Evolutionary conservation across 768 basidiomycete species (phyloP), one percentile per base, ranked within the genome.

Genomic region (Suillus paluster): DNA sequence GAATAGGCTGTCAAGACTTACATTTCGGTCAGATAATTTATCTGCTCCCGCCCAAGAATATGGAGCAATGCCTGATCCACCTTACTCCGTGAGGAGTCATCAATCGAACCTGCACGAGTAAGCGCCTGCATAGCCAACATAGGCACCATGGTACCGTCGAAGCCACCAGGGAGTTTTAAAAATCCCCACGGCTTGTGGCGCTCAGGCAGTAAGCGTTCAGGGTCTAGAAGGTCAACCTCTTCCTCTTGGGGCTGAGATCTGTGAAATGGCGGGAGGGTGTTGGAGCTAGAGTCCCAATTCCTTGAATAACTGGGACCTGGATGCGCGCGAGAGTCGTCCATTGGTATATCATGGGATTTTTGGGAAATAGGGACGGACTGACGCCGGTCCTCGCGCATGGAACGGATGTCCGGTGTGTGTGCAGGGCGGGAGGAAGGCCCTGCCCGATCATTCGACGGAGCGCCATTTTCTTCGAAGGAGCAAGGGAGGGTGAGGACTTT

Each of bases 81-180:
- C 61, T 71, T 71, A 57, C 25, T 61, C 34, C 65, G 65, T 23
- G 64, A 64, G 14, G 73, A 61, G 7, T 75, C 73, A 11, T 59
- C 61, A 42, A 59, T 68, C n/a, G 67, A 59, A 30, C 68, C 75
- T 60, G 55, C 62, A 45, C 73, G 73, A 9, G 75, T 75, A 38
- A 83, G 69, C 36, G 77, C 79, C 63, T 79, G 79, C 67, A 83
- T 75, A 11, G 81, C 80, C 23, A 81, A 70, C 69, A 84, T 79
- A 15, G 82, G 82, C 5, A 79, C 76, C 55, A 77, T 78, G 1
- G 70, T 80, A 73, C 82, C 81, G 53, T 83, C 80, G 23, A 78
- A 72, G 5, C 77, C 73, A 5, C 74, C 77, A n/a, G 77, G 71
- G 23, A 73, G 66, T 30, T 73, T 72, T 60, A 78, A 67, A 58